A percentile compares a stretch with the other conserved stretches of the same genome.
phyloP scores from a whole-genome alignment of 768 basidiomycete genomes.

The Xanthoconium stramineum region DNA sequence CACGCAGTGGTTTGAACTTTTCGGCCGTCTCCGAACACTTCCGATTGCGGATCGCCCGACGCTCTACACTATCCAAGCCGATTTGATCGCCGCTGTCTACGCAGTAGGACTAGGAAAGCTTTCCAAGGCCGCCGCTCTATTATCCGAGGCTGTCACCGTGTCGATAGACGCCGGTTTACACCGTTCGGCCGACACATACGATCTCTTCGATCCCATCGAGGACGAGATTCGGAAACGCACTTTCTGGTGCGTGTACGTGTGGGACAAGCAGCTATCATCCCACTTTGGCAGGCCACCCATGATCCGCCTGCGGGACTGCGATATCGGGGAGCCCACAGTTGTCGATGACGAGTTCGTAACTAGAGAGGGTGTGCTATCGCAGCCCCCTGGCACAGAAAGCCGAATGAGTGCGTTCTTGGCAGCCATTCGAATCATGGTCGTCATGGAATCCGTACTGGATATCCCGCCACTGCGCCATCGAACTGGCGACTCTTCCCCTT shows the following conservation, averaged over 20 bases:
- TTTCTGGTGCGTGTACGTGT: slow-evolving; percentile 94
- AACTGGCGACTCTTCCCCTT: slow-evolving; percentile 65
- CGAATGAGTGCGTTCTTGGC: slow-evolving; percentile 80
- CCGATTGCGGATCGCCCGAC: slow-evolving; percentile 88
- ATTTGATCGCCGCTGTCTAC: slow-evolving; percentile 89
- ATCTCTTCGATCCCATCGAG: slow-evolving; percentile 86
- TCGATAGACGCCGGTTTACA: slow-evolving; percentile 88
- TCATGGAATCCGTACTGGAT: slow-evolving; percentile 86
- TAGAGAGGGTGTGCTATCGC: slow-evolving; percentile 59
- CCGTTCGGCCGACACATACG: slow-evolving; percentile 80
- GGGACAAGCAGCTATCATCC: slow-evolving; percentile 91
- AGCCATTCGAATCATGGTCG: slow-evolving; percentile 75
- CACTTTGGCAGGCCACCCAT: slow-evolving; percentile 89
- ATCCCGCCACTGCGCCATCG: slow-evolving; percentile 63
- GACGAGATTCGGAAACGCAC: slow-evolving; percentile 91
- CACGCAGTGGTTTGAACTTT: slow-evolving; percentile 88
- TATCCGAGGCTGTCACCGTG: slow-evolving; percentile 84
- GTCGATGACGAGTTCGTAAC: slow-evolving; percentile 91
- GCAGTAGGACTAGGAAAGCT: slow-evolving; percentile 88
- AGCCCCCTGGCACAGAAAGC: slow-evolving; percentile 69
- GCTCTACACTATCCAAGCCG: slow-evolving; percentile 87
- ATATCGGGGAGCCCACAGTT: slow-evolving; percentile 81
- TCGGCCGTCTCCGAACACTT: slow-evolving; percentile 81
- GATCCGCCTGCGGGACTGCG: slow-evolving; percentile 84
- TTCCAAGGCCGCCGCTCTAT: slow-evolving; percentile 79